Base-by-base conservation (phyloP, 2,329 filamentous ascomycete species). In the Verticillium zaregamsianum region DNA sequence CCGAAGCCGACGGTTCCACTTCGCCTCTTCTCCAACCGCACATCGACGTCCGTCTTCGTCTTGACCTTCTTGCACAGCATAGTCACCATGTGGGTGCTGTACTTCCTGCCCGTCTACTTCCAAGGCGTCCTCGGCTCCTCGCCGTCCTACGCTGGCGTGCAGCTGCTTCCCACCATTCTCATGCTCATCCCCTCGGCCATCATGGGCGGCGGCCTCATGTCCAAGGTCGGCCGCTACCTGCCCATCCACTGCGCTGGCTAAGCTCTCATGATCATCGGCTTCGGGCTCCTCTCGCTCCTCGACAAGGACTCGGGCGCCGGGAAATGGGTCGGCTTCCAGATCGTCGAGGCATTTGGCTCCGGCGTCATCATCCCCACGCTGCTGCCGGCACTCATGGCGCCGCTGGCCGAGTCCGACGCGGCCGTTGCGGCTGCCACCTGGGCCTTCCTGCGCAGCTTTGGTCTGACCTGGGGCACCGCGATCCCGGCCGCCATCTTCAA, bases 41-140 rank as follows among this genome's bases (percentile, higher is more conserved):
- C 79, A 35, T 93, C 91, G 70, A 70, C 89, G 31, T 86, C 89
- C 8, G 80, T 86, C 3, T 85, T 93, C 15, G 74, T 77, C 2
- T 79, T 90, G 54, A 88, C 87, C 66, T 91, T 92, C 75, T 82
- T 85, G 64, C 91, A 96, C 72, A 88, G 88, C 55, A 85, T 89
- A 66, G 86, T 90, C 2, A 82, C 80, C 8, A 73, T 73, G 56
- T 78, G 76, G 72, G 65, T 69, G 3, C 68, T 72, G 56, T 77
- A 74, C 67, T 81, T 80, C 62, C 58, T 81, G 1, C 79, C 80
- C 0, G 62, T 82, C 1, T 83, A 81, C 66, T 82, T 82, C 64
- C 79, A 82, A 59, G 72, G 70, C 1, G 76, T 82, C 0, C 68
- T 70, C 5, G 57, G 68, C 1, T 70, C 72, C 5, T 68, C 70